Evolutionary conservation across 2,329 filamentous ascomycete species (phyloP).

Genomic region (Phoma sp.): DNA sequence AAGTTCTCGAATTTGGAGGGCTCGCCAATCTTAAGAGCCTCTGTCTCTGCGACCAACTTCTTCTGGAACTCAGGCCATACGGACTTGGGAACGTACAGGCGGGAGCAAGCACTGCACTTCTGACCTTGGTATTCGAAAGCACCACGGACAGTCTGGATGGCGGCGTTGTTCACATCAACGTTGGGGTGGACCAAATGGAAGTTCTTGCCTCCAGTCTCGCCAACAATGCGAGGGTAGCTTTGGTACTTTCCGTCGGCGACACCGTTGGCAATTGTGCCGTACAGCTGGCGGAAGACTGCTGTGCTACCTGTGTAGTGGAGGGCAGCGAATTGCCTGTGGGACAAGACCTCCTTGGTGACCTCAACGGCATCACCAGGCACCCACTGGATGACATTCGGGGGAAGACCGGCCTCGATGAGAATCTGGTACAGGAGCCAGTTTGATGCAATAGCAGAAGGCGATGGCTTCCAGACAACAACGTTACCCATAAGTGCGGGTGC

Average conservation of each 20-base stretch:
- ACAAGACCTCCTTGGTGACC: constrained; percentile 79
- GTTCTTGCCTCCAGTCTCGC: constrained; percentile 93
- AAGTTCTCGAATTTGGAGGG: constrained; percentile 79
- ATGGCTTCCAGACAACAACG: constrained; percentile 97
- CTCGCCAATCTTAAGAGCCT: constrained; percentile 73
- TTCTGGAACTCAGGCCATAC: constrained; percentile 76
- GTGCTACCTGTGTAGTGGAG: constrained; percentile 96
- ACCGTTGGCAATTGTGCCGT: constrained; percentile 82
- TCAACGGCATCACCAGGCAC: constrained; percentile 86
- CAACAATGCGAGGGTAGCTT: constrained; percentile 87
- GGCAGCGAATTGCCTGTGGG: constrained; percentile 82
- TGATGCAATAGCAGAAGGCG: constrained; percentile 83
- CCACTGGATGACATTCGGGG: constrained; percentile 90
- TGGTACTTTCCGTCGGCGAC: constrained; percentile 83
- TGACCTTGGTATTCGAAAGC: constrained; percentile 93
- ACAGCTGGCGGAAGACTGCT: constrained; percentile 86
- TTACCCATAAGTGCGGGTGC: constrained; percentile 91
- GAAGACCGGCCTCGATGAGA: constrained; percentile 87
- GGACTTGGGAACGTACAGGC: constrained; percentile 78
- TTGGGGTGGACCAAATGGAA: constrained; percentile 83
- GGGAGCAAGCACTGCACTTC: constrained; percentile 87
- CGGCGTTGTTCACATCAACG: constrained; percentile 80
- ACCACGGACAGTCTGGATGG: constrained; percentile 81
- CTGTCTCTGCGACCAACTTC: constrained; percentile 71
- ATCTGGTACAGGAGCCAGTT: constrained; percentile 93